Base-by-base conservation (phyloP, 192 early-diverging fungal genomes). In the Dissophora ornata region DNA sequence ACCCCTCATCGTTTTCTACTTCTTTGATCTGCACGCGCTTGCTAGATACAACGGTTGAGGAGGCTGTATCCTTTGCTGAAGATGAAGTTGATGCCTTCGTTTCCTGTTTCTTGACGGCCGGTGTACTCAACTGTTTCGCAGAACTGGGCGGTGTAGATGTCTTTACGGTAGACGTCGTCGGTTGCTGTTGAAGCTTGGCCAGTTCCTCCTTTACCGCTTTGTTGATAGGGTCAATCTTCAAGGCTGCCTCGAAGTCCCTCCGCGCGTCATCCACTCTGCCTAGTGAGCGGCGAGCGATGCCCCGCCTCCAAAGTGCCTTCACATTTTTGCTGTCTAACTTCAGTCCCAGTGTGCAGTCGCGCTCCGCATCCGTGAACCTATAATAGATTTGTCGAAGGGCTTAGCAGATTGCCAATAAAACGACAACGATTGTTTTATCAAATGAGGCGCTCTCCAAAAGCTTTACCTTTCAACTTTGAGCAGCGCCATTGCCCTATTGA, bases 401-500 rank as follows among this genome's bases (percentile, higher is more conserved):
- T 45, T 10, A 45, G 18, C 18, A 45, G 4, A n/a, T n/a, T n/a
- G n/a, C n/a, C n/a, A n/a, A n/a, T n/a, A n/a, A n/a, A n/a, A n/a
- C n/a, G n/a, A n/a, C n/a, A n/a, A n/a, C n/a, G n/a, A n/a, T n/a
- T n/a, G n/a, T n/a, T n/a, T n/a, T n/a, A n/a, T n/a, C n/a, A n/a
- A n/a, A n/a, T n/a, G n/a, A n/a, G n/a, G n/a, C n/a, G n/a, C n/a
- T n/a, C n/a, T n/a, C n/a, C n/a, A n/a, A n/a, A n/a, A n/a, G n/a
- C n/a, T n/a, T n/a, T 84, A 92, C 83, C 81, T 82, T 10, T 88
- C 67, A 21, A 93, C 62, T 68, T 95, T 97, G 21, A 97, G 67
- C 40, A 90, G 74, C 8, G 92, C 91, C 90, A 95, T 91, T 2
- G 95, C 93, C 22, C 93, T 87, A 71, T 96, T 96, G 22, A 92